phyloP scores from a whole-genome alignment of 768 basidiomycete genomes.

The Naganishia randhawae region DNA sequence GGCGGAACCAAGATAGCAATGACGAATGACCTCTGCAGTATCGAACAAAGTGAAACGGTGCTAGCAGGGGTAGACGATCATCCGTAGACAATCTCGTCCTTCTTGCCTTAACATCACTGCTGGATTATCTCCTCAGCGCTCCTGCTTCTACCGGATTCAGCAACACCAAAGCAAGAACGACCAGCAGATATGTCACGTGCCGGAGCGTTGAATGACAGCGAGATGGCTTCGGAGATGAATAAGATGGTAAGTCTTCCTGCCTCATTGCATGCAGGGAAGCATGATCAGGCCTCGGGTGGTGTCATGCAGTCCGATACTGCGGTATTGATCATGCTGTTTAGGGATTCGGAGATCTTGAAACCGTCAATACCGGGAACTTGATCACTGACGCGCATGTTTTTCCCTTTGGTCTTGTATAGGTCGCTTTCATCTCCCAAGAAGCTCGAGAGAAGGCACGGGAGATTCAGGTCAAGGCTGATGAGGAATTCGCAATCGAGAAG shows the following conservation, averaged over 20 bases:
- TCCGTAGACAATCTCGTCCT: no score
- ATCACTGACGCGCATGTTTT: neutral
- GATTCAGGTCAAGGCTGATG: constrained; percentile 94
- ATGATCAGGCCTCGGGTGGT: neutral
- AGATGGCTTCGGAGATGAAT: constrained; percentile 94
- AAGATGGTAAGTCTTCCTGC: constrained; percentile 73
- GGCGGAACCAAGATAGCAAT: no score
- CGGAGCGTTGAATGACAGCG: constrained; percentile 78
- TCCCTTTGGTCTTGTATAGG: constrained; percentile 55
- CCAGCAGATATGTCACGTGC: constrained; percentile 56
- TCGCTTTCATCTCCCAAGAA: constrained; percentile 98
- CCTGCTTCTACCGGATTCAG: neutral
- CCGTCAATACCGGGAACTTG: neutral
- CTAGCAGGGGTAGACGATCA: no score
- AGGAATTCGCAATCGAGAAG: constrained; percentile 99
- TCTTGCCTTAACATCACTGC: neutral
- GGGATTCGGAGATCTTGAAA: neutral
- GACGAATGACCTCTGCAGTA: no score
- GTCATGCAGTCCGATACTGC: neutral
- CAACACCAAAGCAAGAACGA: constrained; percentile 52
- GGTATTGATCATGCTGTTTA: neutral
- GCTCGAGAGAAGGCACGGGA: constrained; percentile 95
- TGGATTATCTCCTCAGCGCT: neutral
- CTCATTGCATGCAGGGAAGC: neutral
- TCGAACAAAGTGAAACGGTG: no score